A percentile compares a stretch with the other conserved stretches of the same genome.
Conservation (phyloP, 2,329 filamentous ascomycete species). For the Plectosphaerella plurivora region DNA sequence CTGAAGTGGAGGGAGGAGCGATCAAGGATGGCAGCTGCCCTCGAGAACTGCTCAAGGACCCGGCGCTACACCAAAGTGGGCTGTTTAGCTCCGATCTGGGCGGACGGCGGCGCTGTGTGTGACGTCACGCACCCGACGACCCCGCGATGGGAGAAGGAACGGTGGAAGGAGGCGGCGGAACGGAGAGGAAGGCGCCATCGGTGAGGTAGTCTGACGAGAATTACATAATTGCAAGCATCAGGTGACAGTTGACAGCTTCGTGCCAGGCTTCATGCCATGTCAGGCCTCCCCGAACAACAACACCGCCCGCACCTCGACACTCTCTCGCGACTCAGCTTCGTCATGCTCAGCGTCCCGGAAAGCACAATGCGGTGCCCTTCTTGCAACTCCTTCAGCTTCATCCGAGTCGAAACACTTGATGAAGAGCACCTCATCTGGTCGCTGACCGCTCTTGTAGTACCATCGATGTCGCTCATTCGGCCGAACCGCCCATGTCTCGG, state of each 20-base stretch:
- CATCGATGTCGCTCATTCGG: slow-evolving; percentile 35
- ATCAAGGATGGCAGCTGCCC: too few relatives aligned
- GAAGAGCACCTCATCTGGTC: slow-evolving; percentile 49
- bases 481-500: slow-evolving; percentile 33
- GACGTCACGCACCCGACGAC: too few relatives aligned
- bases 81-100: too few relatives aligned
- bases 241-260: too few relatives aligned
- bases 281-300: slow-evolving; percentile 53
- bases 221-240: too few relatives aligned
- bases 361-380: slow-evolving; percentile 66
- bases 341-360: slow-evolving; percentile 71
- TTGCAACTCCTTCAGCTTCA: slow-evolving; percentile 44
- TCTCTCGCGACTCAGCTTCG: slow-evolving; percentile 70
- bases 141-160: not conserved
- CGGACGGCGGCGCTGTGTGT: too few relatives aligned
- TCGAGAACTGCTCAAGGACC: slow-evolving; percentile 5
- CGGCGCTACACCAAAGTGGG: slow-evolving; percentile 7
- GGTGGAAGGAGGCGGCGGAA: not conserved
- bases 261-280: too few relatives aligned
- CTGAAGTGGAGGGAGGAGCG: too few relatives aligned
- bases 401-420: slow-evolving; percentile 61
- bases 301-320: slow-evolving; percentile 82
- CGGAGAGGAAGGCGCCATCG: too few relatives aligned
- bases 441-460: slow-evolving; percentile 48
- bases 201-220: too few relatives aligned